These are phyloP conservation scores for Medicago arabica DNA, from an alignment of 306 rosid species.

Conservation along the genomic window DNA sequence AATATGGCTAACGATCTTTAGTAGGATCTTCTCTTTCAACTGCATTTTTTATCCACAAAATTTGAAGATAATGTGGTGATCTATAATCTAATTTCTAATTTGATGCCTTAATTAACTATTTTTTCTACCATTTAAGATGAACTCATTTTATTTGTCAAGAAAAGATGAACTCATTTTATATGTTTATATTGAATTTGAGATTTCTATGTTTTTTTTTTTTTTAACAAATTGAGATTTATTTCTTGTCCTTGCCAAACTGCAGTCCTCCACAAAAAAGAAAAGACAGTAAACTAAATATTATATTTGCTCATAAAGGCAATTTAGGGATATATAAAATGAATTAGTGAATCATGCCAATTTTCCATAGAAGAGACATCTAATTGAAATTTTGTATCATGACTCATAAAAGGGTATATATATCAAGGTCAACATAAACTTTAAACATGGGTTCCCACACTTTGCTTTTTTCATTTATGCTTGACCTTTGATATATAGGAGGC, in stretches of 20 bases:
- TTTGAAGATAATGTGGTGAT: background rate
- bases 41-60: background rate
- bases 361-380: constrained; percentile 20
- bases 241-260: constrained; percentile 9
- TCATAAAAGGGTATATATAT: constrained; percentile 39
- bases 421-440: constrained; percentile 43
- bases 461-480: constrained; percentile 51
- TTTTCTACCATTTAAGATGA: background rate
- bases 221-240: no score
- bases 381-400: constrained; percentile 31
- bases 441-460: constrained; percentile 48
- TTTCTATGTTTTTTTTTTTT: background rate
- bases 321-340: constrained; percentile 28
- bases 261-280: constrained; percentile 8
- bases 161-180: constrained; percentile 14
- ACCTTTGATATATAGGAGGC: constrained; percentile 56
- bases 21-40: background rate
- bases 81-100: constrained; percentile 13
- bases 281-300: constrained; percentile 3
- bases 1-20: background rate
- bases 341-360: constrained; percentile 38
- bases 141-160: background rate
- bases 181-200: constrained; percentile 15
- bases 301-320: constrained; percentile 11
- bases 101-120: background rate